phyloP scores from a whole-genome alignment of 2,329 filamentous ascomycete species.

The Fonsecaea pugnacius region DNA sequence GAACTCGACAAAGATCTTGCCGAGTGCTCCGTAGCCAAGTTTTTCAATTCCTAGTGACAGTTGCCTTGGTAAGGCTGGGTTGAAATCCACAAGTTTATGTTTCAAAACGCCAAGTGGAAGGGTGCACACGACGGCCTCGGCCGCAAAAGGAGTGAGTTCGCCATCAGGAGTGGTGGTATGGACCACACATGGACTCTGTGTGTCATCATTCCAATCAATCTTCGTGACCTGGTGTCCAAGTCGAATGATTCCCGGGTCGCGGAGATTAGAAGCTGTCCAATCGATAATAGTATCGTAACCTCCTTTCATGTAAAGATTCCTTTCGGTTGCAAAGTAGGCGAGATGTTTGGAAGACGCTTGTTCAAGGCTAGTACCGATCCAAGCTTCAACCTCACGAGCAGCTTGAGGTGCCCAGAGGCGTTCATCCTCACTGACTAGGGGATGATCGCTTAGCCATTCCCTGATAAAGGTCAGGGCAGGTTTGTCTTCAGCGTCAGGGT shows the following conservation, averaged over 20 bases:
- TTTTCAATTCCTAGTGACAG: conserved; percentile 45
- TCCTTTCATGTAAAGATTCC: conserved; percentile 53
- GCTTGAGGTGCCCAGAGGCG: conserved; percentile 52
- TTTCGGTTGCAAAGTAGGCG: conserved; percentile 51
- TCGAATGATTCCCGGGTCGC: conserved; percentile 44
- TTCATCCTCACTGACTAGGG: conserved; percentile 49
- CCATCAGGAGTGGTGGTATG: conserved; percentile 36
- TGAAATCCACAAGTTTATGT: conserved; percentile 48
- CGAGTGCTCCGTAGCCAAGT: conserved; percentile 50
- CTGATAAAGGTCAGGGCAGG: conserved; percentile 48
- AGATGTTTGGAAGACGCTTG: conserved; percentile 50
- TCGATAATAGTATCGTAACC: conserved; percentile 52
- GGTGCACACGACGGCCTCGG: conserved; percentile 48
- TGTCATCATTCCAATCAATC: conserved; percentile 45
- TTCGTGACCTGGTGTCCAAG: conserved; percentile 47
- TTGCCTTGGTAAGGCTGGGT: conserved; percentile 45
- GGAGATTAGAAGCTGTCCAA: conserved; percentile 47
- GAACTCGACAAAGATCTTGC: conserved; percentile 53
- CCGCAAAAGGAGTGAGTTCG: conserved; percentile 33
- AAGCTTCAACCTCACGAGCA: conserved; percentile 50
- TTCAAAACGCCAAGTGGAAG: conserved; percentile 48
- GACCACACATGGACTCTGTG: conserved; percentile 29
- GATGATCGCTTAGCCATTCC: conserved; percentile 48
- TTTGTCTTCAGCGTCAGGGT: conserved; percentile 49
- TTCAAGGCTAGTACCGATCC: conserved; percentile 50